Percentiles rank a stretch among this genome's conserved stretches.
Conservation (phyloP, 441 rosid species). For the Viola pubescens region DNA sequence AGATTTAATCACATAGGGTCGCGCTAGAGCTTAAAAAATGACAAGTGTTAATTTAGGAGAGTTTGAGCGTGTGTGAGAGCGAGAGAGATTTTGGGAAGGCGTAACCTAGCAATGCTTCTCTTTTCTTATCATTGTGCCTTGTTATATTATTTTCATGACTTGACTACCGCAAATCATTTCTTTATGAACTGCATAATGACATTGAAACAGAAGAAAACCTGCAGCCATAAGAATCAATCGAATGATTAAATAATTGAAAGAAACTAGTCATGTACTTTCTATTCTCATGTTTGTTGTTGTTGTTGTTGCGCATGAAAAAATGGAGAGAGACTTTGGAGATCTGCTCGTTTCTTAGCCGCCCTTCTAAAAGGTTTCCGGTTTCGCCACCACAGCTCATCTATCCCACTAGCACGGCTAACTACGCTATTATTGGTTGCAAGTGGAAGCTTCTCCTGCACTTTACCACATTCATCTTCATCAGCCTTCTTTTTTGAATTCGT, state of each 20-base stretch:
- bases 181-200: too few relatives aligned
- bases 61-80: too few relatives aligned
- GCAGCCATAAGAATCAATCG: slow-evolving; percentile 24
- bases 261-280: slow-evolving; percentile 2
- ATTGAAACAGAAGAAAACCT: neutral
- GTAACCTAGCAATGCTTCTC: too few relatives aligned
- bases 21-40: too few relatives aligned
- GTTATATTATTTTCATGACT: too few relatives aligned
- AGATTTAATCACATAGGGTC: too few relatives aligned
- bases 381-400: slow-evolving; percentile 52
- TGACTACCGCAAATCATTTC: too few relatives aligned
- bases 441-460: slow-evolving; percentile 14
- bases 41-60: too few relatives aligned
- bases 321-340: slow-evolving; percentile 40
- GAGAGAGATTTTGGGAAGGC: too few relatives aligned
- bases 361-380: slow-evolving; percentile 67
- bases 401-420: slow-evolving; percentile 19
- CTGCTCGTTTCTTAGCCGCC: slow-evolving; percentile 40
- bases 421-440: slow-evolving; percentile 6
- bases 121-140: too few relatives aligned
- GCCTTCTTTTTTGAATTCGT: slow-evolving; percentile 18
- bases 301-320: slow-evolving; percentile 30
- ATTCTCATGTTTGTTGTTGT: slow-evolving; percentile 14
- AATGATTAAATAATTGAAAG: slow-evolving; percentile 28
- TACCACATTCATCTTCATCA: slow-evolving; percentile 13